Conservation (phyloP, 768 basidiomycete species). For the Cantharellus anzutake region DNA sequence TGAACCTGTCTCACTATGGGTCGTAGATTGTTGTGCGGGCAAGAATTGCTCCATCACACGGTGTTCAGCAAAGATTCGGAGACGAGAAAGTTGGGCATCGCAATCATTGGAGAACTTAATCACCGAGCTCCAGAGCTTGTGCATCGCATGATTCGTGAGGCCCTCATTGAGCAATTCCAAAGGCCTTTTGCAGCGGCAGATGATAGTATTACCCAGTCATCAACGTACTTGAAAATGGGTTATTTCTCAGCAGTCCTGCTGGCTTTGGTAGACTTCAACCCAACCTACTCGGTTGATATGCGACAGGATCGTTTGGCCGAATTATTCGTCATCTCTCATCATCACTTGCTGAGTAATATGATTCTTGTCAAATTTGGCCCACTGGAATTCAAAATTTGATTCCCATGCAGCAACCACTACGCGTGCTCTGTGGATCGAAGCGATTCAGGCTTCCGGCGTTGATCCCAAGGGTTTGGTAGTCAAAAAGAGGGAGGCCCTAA, state of each 20-base stretch:
- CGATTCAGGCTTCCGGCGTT: constrained; percentile 45
- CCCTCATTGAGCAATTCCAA: not conserved
- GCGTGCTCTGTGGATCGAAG: constrained; percentile 61
- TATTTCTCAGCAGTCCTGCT: not conserved
- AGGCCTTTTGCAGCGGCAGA: not conserved
- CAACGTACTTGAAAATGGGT: not conserved
- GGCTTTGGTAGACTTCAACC: constrained; percentile 27
- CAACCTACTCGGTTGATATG: constrained; percentile 22
- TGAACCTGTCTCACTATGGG: not conserved
- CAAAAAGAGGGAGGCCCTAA: constrained; percentile 28
- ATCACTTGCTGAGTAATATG: constrained; percentile 14
- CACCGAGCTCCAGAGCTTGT: constrained; percentile 27
- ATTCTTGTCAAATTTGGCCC: no score
- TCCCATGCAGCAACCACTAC: not conserved
- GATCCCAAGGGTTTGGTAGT: constrained; percentile 49
- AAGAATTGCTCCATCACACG: constrained; percentile 28
- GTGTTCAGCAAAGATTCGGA: constrained; percentile 37
- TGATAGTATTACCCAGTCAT: not conserved
- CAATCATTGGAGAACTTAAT: constrained; percentile 13
- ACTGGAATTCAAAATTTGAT: not conserved
- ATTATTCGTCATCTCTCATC: constrained; percentile 52
- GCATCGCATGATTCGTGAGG: constrained; percentile 34
- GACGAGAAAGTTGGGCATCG: constrained; percentile 27
- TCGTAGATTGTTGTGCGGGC: not conserved
- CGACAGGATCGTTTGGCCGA: constrained; percentile 33